Percentiles rank a stretch among this genome's conserved stretches.
phyloP scores from a whole-genome alignment of 78 protist species.

The slime mould (Dictyostelium discoideum) region DNA sequence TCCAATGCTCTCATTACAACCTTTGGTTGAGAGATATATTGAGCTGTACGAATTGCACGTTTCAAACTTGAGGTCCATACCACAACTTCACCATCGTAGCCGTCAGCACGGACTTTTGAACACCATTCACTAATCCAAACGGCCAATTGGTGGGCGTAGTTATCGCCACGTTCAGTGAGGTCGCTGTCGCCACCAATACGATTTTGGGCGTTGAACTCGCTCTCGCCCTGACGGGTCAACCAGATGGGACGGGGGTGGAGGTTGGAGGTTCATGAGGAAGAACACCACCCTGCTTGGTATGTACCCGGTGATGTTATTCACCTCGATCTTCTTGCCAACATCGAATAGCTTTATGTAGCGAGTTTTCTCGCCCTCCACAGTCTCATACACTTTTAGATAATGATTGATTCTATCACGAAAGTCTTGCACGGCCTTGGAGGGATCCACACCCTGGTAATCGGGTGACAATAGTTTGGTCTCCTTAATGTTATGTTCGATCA shows the following conservation, averaged over 20 bases:
- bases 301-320: constrained; percentile 87
- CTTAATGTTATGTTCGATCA: constrained; percentile 82
- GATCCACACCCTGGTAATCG: constrained; percentile 79
- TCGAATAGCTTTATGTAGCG: constrained; percentile 77
- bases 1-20: constrained; percentile 88
- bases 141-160: constrained; percentile 87
- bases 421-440: constrained; percentile 83
- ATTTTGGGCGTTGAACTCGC: constrained; percentile 85
- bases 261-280: constrained; percentile 90
- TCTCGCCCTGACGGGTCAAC: constrained; percentile 95
- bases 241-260: constrained; percentile 87
- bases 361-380: constrained; percentile 51
- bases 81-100: constrained; percentile 55
- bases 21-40: constrained; percentile 79
- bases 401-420: constrained; percentile 83
- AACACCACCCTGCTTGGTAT: constrained; percentile 85
- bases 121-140: constrained; percentile 72
- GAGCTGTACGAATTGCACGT: constrained; percentile 84
- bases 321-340: constrained; percentile 80
- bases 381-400: constrained; percentile 82
- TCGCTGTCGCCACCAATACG: constrained; percentile 95
- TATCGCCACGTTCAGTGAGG: constrained; percentile 85
- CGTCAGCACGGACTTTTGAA: constrained; percentile 15
- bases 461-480: constrained; percentile 79
- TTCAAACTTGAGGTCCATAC: constrained; percentile 88